These are phyloP conservation scores for Esteya vermicola DNA, from an alignment of 2,329 filamentous ascomycete species.

Conservation along the genomic window DNA sequence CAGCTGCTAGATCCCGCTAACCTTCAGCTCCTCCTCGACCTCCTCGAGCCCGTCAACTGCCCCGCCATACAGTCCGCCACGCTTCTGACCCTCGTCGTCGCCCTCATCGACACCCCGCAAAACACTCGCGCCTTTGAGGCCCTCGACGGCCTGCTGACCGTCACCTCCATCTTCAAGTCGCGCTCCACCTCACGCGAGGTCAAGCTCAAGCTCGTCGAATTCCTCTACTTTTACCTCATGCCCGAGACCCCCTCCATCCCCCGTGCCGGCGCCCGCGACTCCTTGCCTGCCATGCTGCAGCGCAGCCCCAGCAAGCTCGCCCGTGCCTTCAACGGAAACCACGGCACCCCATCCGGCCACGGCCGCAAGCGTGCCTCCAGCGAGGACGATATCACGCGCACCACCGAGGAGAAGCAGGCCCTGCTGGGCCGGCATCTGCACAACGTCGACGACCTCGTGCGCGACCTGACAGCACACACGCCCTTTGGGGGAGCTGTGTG, in stretches of 20 bases:
- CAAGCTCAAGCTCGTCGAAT: constrained; percentile 92
- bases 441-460: constrained; percentile 73
- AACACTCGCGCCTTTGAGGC: constrained; percentile 89
- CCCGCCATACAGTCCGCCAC: constrained; percentile 84
- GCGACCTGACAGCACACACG: constrained; percentile 66
- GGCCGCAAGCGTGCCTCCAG: constrained; percentile 2
- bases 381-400: constrained; percentile 31
- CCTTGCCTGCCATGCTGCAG: constrained; percentile 40
- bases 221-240: constrained; percentile 97
- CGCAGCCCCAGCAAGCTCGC: constrained; percentile 56
- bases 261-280: constrained; percentile 20
- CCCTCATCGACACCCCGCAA: constrained; percentile 69
- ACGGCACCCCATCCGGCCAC: constrained; percentile 17
- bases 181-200: constrained; percentile 75
- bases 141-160: constrained; percentile 79
- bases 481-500: constrained; percentile 53
- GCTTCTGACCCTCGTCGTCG: constrained; percentile 77
- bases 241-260: constrained; percentile 59
- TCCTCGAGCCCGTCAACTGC: constrained; percentile 84
- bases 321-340: constrained; percentile 34
- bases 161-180: constrained; percentile 87
- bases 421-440: constrained; percentile 64
- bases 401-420: constrained; percentile 69
- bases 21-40: constrained; percentile 64
- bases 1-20: constrained; percentile 2